Evolutionary conservation across 2,329 filamentous ascomycete species (phyloP).

Genomic region (Ophiosphaerella herpotricha): DNA sequence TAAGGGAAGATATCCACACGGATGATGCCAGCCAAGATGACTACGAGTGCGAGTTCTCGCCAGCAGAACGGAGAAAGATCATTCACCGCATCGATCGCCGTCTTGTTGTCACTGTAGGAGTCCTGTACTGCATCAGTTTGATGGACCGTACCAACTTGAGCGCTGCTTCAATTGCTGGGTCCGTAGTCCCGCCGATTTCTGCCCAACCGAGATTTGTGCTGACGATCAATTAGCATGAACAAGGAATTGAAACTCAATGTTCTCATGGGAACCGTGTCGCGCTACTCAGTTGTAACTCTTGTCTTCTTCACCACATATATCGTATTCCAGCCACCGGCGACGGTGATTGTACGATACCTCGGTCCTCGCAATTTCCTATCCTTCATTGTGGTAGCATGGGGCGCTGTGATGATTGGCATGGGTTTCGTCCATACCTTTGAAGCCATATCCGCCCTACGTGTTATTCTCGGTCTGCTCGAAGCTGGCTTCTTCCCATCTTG

Average conservation of each 20-base stretch:
- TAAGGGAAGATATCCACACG: conserved; percentile 32
- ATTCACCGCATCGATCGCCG: conserved; percentile 69
- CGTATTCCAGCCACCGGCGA: conserved; percentile 49
- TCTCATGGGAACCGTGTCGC: conserved; percentile 33
- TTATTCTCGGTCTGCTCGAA: conserved; percentile 48
- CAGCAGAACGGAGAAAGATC: conserved; percentile 68
- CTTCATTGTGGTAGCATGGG: conserved; percentile 46
- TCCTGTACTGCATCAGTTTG: conserved; percentile 74
- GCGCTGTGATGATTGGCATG: conserved; percentile 52
- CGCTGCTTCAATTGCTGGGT: conserved; percentile 73
- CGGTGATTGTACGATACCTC: conserved; percentile 47
- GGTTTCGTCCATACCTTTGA: conserved; percentile 46
- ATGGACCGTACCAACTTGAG: conserved; percentile 81
- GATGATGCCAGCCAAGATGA: conserved; percentile 27
- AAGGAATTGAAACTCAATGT: conserved; percentile 39
- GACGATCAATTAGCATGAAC: conserved; percentile 44
- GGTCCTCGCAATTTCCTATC: conserved; percentile 47
- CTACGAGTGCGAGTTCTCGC: conserved; percentile 55
- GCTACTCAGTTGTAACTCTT: conserved; percentile 63
- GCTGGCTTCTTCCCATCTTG: conserved; percentile 50
- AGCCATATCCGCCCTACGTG: conserved; percentile 42
- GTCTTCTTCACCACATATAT: conserved; percentile 53
- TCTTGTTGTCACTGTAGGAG: conserved; percentile 53
- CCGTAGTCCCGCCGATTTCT: conserved; percentile 9
- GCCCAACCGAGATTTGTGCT: conserved; percentile 17